Evolutionary conservation across 768 basidiomycete genomes (phyloP).

Genomic region (Amanita subjunquillea): DNA sequence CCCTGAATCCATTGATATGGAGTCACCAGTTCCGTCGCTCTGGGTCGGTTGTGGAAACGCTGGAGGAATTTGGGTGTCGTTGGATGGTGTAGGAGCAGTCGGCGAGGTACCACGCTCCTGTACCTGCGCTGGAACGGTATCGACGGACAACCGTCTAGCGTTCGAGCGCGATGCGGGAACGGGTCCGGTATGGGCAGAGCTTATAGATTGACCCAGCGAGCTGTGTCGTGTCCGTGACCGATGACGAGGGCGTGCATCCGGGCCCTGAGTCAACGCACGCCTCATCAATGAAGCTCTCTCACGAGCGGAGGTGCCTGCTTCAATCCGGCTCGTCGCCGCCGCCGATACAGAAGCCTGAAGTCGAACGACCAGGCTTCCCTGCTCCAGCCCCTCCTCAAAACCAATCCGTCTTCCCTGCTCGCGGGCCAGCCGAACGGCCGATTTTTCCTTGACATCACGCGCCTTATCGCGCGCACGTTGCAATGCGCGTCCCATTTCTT

Average conservation of each 20-base stretch:
- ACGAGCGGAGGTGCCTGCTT: not conserved
- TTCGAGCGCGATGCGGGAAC: not conserved
- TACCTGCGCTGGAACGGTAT: not conserved
- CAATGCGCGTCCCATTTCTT: slow-evolving; percentile 2
- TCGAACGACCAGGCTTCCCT: not conserved
- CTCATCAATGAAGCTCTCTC: not conserved
- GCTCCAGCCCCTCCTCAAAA: slow-evolving; percentile 3
- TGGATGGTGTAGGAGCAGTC: not conserved
- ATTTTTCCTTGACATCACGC: not conserved
- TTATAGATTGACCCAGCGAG: slow-evolving; percentile 1
- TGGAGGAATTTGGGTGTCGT: not conserved
- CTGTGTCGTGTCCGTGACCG: not conserved
- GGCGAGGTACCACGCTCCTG: not conserved
- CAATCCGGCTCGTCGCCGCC: not conserved
- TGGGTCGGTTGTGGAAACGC: not conserved
- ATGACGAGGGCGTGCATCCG: not conserved
- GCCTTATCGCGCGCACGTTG: slow-evolving; percentile 3
- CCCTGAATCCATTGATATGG: not conserved
- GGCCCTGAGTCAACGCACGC: slow-evolving; percentile 3
- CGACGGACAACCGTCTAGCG: not conserved
- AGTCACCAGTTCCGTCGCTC: not conserved
- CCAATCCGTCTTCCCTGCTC: slow-evolving; percentile 4
- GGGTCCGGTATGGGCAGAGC: not conserved
- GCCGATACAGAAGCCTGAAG: not conserved
- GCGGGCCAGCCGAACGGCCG: slow-evolving; percentile 1